Conservation (phyloP, 371 early-diverging fungal genomes). For the Mucor indicus region DNA sequence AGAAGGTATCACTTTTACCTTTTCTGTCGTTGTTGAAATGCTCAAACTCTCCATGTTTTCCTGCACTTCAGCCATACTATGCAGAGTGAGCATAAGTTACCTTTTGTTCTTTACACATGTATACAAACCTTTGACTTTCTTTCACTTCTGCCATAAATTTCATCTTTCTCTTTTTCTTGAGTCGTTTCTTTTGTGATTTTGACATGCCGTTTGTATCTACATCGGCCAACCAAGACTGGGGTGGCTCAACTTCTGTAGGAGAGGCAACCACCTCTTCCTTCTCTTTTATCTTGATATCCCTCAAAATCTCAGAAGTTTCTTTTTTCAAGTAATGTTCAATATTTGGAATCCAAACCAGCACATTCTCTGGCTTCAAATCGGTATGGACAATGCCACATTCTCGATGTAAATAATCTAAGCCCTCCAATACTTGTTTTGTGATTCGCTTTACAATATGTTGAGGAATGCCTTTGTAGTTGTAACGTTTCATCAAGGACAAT, state of each 20-base stretch:
- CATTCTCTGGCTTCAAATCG: slow-evolving; percentile 97
- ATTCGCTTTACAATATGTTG: slow-evolving; percentile 83
- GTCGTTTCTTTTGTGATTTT: slow-evolving; percentile 36
- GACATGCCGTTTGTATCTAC: slow-evolving; percentile 19
- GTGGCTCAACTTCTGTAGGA: background rate
- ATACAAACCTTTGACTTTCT: slow-evolving; percentile 5
- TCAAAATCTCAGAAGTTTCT: slow-evolving; percentile 18
- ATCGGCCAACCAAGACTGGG: slow-evolving; percentile 4
- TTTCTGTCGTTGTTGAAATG: slow-evolving; percentile 1
- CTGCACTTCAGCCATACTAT: slow-evolving; percentile 2
- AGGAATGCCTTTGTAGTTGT: slow-evolving; percentile 75
- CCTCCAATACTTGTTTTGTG: slow-evolving; percentile 82
- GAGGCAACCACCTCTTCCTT: background rate
- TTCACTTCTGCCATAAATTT: slow-evolving; percentile 1
- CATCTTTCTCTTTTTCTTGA: slow-evolving; percentile 24
- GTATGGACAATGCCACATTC: slow-evolving; percentile 98
- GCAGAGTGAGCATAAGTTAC: background rate
- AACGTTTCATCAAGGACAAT: slow-evolving; percentile 76
- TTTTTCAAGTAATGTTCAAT: slow-evolving; percentile 51
- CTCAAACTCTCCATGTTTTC: slow-evolving; percentile 7
- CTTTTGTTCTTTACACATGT: background rate
- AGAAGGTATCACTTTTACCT: slow-evolving; percentile 22
- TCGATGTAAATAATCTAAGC: slow-evolving; percentile 91
- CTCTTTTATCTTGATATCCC: slow-evolving; percentile 9
- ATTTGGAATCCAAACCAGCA: slow-evolving; percentile 84